Conservation (phyloP, 2,329 filamentous ascomycete species). For the Trichoderma cornu-damae region DNA sequence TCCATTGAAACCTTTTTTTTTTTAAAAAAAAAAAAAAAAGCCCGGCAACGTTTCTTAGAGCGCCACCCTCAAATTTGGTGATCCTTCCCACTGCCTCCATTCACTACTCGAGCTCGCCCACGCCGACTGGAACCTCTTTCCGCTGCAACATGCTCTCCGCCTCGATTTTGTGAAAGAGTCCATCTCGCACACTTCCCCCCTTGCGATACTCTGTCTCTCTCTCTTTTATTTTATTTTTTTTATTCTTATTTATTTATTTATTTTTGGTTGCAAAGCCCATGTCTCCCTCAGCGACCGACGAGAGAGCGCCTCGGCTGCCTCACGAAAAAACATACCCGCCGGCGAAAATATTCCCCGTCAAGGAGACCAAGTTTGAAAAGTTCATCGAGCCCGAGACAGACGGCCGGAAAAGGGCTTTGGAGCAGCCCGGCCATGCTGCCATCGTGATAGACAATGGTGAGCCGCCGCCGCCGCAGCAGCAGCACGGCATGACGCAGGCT, state of each 20-base stretch:
- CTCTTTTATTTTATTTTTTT: no score
- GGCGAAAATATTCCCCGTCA: slow-evolving; percentile 54
- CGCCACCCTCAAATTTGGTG: slow-evolving; percentile 27
- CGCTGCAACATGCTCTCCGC: slow-evolving; percentile 15
- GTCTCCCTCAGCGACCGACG: slow-evolving; percentile 51
- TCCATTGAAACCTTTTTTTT: slow-evolving; percentile 23
- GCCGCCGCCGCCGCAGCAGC: slow-evolving; percentile 18
- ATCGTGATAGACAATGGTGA: slow-evolving; percentile 98
- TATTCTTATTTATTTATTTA: no score
- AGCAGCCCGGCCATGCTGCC: slow-evolving; percentile 56
- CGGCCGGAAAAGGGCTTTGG: slow-evolving; percentile 64
- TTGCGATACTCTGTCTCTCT: slow-evolving; percentile 4
- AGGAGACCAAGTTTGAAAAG: slow-evolving; percentile 57
- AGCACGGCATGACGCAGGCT: neutral
- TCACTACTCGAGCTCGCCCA: slow-evolving; percentile 1
- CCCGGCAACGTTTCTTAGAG: slow-evolving; percentile 22
- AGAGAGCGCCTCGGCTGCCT: slow-evolving; percentile 34
- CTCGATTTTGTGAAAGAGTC: slow-evolving; percentile 10
- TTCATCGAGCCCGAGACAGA: slow-evolving; percentile 53
- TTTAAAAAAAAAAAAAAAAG: no score
- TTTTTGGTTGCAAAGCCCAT: slow-evolving; percentile 36
- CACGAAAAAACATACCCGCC: slow-evolving; percentile 45
- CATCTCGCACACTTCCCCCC: neutral
- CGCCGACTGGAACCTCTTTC: neutral
- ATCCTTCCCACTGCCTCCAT: slow-evolving; percentile 18